Base-by-base conservation (phyloP, 2,329 filamentous ascomycete genomes). In the Corniculantispora saksenae region DNA sequence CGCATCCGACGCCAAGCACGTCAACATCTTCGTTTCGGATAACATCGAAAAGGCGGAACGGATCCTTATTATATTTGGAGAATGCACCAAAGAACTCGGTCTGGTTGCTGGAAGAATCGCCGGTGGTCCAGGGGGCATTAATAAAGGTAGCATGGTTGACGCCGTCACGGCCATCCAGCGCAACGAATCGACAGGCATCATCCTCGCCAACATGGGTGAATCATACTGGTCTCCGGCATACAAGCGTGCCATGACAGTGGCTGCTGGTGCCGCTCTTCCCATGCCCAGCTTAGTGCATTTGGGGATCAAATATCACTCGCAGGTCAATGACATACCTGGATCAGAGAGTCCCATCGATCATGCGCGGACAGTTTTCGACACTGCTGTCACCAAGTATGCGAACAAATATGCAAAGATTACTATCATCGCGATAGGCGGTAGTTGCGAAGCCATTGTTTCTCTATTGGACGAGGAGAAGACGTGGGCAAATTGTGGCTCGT, bases 201-300 rank as follows among this genome's bases (percentile, higher is more conserved):
- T 97, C 32, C 80, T 97, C 29, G 86, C 92, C 54, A 97, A 97
- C 73, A 82, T 87, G 4, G 92, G 92, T 5, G 89, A 96, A 77
- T 80, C 91, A 21, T 81, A 89, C 71, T 97, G 92, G 89, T 92
- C 91, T 75, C 86, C 91, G 48, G 83, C 85, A 60, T 83, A 83
- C 1, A 78, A 83, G 60, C 83, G 84, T 57, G 82, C 87, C 0
- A 80, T 97, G 67, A 91, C 86, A 1, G 74, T 83, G 1, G 72
- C 74, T 0, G 83, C 82, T 3, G 91, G 89, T 81, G 73, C 80
- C 9, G 82, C 81, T 1, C 77, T 90, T 53, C 88, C 89, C 1
- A 84, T 89, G 70, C 80, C 82, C 64, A 91, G 86, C 56, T 83
- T 88, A 2, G 87, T 89, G 13, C 86, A 91, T 67, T 74, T 78